Evolutionary conservation across 345 rosid genomes (phyloP), one percentile per base, ranked within the genome.

Genomic region (Eucalyptus regnans): DNA sequence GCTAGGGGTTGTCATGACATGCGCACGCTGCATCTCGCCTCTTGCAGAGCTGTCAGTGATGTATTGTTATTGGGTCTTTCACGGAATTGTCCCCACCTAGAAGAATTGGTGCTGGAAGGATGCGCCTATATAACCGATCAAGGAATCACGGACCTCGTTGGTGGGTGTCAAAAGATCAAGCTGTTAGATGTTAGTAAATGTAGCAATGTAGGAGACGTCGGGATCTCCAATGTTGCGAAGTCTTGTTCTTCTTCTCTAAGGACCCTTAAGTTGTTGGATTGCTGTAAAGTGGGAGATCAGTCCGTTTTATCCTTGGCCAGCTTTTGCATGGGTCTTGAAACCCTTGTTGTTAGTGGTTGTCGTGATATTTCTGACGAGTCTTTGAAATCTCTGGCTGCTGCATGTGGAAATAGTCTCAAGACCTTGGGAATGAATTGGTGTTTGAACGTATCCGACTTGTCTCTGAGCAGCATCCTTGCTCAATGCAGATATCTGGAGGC

Each of bases 341-440:
- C 96, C 89, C 93, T 96, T 64, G 92, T 96, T 27, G 93, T 98
- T 80, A 96, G 99, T 90, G 99, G 99, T 83, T 95, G 98, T 49
- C 92, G 96, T 62, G 95, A 96, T 50, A 93, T 97, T 88, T 92
- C 97, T 89, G 95, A 95, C 8, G 92, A 92, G 86, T 92, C 97
- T 50, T 80, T 98, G 44, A 93, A 94, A 89, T 92, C 92, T 27
- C 90, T 97, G 90, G 97, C 97, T 37, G 89, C 89, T 88, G 93
- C 97, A 31, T 95, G 98, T 90, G 92, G 91, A 90, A 92, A 80
- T 88, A 92, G 95, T 90, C 93, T 96, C 91, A 96, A 92, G 94
- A 95, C 91, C 87, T 88, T 97, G 94, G 93, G 97, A 87, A 96
- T 98, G 99, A 98, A 96, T 88, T 97, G 99, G 99, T 98, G 99